These are phyloP conservation scores for Pseudocercospora fuligena DNA, from an alignment of 2,329 filamentous ascomycete species.

Conservation along the genomic window DNA sequence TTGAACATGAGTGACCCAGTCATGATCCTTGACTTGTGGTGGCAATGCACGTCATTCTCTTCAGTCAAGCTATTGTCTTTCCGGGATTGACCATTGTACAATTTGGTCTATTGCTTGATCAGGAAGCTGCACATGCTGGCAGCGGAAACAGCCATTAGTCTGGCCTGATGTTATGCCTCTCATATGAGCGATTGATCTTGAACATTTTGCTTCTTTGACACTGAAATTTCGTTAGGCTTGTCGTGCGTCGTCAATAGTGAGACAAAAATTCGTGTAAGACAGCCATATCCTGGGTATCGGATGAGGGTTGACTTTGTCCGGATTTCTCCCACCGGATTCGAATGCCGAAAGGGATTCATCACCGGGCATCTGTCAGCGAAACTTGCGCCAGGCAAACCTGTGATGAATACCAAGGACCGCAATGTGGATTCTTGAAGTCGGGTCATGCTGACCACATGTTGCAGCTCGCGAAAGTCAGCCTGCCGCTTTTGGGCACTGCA, in stretches of 20 bases:
- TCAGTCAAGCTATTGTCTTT: no score
- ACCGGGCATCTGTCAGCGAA: no score
- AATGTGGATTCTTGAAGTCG: neutral
- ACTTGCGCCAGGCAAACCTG: no score
- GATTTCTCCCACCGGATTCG: no score
- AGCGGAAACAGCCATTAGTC: slow-evolving; percentile 1
- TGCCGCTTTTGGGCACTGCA: slow-evolving; percentile 4
- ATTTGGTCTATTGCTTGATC: neutral
- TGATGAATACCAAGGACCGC: neutral
- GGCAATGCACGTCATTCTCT: neutral
- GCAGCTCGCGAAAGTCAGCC: neutral
- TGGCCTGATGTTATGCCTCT: neutral
- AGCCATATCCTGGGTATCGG: neutral
- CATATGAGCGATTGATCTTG: neutral
- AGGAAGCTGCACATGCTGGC: slow-evolving; percentile 5
- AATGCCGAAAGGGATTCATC: no score
- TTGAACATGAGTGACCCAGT: neutral
- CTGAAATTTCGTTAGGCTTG: neutral
- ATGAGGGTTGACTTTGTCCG: neutral
- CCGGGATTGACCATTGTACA: neutral
- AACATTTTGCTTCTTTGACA: neutral
- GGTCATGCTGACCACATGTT: slow-evolving; percentile 7
- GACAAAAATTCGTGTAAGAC: neutral
- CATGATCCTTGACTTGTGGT: neutral
- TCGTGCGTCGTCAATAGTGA: neutral